Evolutionary conservation across 352 stramenopile species (phyloP), one percentile per base, ranked within the genome.

Genomic region (Phytophthora vignae): DNA sequence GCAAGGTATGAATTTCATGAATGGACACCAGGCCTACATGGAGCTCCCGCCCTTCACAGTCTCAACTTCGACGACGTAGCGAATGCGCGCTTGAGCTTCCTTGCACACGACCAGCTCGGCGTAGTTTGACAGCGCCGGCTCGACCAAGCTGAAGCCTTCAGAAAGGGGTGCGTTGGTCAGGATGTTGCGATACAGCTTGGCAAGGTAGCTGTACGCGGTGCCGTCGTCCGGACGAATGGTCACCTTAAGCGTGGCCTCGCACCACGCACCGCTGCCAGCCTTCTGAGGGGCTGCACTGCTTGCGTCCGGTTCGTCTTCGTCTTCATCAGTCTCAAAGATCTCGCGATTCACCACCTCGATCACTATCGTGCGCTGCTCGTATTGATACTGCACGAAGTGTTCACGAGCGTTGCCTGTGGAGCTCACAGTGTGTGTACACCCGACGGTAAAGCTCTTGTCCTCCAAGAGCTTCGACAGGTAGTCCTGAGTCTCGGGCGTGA

Each of bases 71-170:
- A 95, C 85, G 6, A 95, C 69, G 70, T 95, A 95, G 2, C 85
- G 83, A 38, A 95, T 90, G 21, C 81, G 82, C 11, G 79, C 85
- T 50, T 92, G 88, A 7, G 73, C 74, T 63, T 93, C 83, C 46
- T 95, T 81, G 82, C 90, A 93, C 64, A 95, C 88, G 38, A 94
- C 88, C 10, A 88, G 73, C 57, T 95, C 88, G 17, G 86, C 83
- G 73, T 92, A 84, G 17, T 80, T 36, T 4, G 48, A 66, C n/a
- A 78, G 46, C 12, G 64, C 58, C 3, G 60, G 55, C 19, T 72
- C 66, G 14, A 74, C 62, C 27, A 78, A 38, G 2, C 52, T 65
- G 38, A 55, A 81, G 2, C 67, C 71, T 15, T 68, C 42, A 2
- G 29, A 54, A 9, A 81, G 53, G 25, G 62, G 53, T 36, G 59